phyloP scores from a whole-genome alignment of 768 basidiomycete species.

The Amanita exitialis region DNA sequence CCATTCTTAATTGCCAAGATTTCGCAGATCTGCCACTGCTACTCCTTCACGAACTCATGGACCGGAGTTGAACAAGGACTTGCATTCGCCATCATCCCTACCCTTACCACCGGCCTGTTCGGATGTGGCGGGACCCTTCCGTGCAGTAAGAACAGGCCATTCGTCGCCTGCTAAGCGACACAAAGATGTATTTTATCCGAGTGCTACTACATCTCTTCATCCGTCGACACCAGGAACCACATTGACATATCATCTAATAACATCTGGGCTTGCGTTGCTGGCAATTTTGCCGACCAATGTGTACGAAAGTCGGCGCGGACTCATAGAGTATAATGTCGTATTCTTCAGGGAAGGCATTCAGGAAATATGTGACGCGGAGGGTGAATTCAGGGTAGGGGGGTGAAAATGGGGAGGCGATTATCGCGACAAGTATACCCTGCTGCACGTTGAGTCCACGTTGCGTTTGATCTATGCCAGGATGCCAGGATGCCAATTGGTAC shows the following conservation, averaged over 20 bases:
- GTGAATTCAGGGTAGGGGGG: conserved; percentile 35
- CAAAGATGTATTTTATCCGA: conserved; percentile 55
- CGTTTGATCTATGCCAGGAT: neutral
- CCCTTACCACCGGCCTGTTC: conserved; percentile 13
- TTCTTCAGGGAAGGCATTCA: conserved; percentile 77
- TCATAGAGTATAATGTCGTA: conserved; percentile 82
- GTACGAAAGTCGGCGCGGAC: conserved; percentile 61
- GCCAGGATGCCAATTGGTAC: neutral
- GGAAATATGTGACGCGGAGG: conserved; percentile 73
- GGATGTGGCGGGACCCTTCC: neutral
- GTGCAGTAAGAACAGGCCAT: neutral
- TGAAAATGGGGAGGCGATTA: conserved; percentile 8
- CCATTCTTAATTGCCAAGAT: neutral
- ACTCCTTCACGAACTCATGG: conserved; percentile 18
- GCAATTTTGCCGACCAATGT: conserved; percentile 66
- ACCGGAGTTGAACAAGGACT: conserved; percentile 16
- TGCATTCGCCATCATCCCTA: conserved; percentile 11
- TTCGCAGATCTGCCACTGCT: conserved; percentile 20
- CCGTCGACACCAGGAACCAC: conserved; percentile 58
- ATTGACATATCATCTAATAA: conserved; percentile 78
- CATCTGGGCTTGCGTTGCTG: conserved; percentile 58
- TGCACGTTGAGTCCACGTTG: conserved; percentile 4
- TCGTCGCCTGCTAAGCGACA: conserved; percentile 12
- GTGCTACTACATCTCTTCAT: conserved; percentile 52
- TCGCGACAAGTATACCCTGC: neutral